Conservation (phyloP, 495 filamentous ascomycete genomes). For the Xeromyces bisporus region DNA sequence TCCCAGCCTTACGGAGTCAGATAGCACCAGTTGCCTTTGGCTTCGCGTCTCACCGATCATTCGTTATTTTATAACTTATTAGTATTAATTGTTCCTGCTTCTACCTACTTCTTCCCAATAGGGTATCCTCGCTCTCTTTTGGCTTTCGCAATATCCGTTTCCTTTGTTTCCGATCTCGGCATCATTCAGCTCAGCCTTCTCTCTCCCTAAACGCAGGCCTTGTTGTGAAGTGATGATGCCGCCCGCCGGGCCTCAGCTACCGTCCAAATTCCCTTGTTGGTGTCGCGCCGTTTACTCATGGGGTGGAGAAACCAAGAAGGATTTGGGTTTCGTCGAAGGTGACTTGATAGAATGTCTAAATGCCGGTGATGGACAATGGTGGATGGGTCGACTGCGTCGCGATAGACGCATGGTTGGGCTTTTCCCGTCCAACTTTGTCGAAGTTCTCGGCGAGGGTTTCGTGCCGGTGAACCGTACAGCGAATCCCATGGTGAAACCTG, state of each 20-base stretch:
- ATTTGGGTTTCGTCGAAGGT: constrained; percentile 91
- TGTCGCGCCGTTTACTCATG: constrained; percentile 89
- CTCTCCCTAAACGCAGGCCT: neutral
- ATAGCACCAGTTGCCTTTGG: neutral
- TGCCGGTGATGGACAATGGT: constrained; percentile 94
- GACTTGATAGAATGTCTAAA: constrained; percentile 97
- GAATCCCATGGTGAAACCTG: constrained; percentile 44
- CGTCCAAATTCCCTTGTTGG: constrained; percentile 87
- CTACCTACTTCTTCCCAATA: neutral
- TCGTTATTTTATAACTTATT: neutral
- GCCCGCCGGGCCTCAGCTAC: constrained; percentile 47
- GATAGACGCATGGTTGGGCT: constrained; percentile 77
- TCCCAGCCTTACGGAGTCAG: neutral
- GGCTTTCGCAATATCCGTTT: too few species aligned
- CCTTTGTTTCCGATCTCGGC: too few species aligned
- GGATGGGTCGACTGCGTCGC: constrained; percentile 78
- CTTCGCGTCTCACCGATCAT: constrained; percentile 1
- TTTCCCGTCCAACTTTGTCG: constrained; percentile 95
- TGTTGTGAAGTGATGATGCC: constrained; percentile 33
- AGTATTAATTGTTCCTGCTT: constrained; percentile 3
- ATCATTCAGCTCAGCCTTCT: too few species aligned
- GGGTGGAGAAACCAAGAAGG: constrained; percentile 90
- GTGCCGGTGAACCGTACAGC: constrained; percentile 57
- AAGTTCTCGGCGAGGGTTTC: constrained; percentile 71
- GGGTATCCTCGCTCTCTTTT: neutral